Evolutionary conservation across 257 asterid genomes (phyloP).

Genomic region (Solanum okadae): DNA sequence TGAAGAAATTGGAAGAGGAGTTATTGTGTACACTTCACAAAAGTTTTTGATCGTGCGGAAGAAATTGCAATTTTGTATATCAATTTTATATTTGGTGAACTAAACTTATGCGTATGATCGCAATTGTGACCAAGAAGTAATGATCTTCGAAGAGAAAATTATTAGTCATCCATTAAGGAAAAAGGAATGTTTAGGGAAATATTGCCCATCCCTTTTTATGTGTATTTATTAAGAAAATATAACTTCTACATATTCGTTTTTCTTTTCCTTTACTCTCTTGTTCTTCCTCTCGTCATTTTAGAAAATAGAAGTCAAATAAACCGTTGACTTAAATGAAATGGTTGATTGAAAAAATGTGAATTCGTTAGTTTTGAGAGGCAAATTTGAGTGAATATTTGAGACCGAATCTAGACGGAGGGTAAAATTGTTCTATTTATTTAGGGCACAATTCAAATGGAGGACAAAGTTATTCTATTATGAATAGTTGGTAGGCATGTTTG

Average conservation of each 20-base stretch:
- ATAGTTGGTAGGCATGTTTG: neutral
- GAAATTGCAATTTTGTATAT: neutral
- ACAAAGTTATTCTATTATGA: neutral
- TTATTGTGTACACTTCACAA: neutral
- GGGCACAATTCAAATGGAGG: neutral
- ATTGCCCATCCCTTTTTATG: neutral
- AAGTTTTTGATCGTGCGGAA: neutral
- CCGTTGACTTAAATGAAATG: neutral
- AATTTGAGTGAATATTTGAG: neutral
- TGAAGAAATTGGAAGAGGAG: neutral
- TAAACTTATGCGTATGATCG: neutral
- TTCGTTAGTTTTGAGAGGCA: neutral
- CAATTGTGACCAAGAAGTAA: neutral
- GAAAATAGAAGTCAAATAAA: neutral
- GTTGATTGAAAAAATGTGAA: neutral
- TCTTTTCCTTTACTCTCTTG: neutral
- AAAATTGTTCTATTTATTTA: neutral
- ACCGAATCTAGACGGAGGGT: neutral
- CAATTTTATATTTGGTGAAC: neutral
- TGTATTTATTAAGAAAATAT: neutral
- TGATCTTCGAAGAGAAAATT: neutral
- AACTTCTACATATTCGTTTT: neutral
- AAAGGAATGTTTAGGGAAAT: neutral
- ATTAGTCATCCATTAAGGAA: neutral
- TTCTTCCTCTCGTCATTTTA: neutral